Evolutionary conservation across 176 grass and related monocot genomes (phyloP), one percentile per base, ranked within the genome.

Genomic region (Juncus effusus): DNA sequence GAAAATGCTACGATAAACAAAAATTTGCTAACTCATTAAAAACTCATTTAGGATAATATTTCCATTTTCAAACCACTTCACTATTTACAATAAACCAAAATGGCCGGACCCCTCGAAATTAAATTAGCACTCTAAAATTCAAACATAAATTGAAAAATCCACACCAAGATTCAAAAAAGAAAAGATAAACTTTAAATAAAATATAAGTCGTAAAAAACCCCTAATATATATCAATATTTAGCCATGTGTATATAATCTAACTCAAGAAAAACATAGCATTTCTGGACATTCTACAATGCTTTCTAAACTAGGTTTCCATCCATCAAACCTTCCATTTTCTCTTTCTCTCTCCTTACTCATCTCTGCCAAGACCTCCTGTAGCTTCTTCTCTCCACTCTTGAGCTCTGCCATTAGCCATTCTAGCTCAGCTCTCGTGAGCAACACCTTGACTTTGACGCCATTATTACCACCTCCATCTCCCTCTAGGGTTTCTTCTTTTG

Each of bases 381-480:
- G 76, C 50, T 84, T 77, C 45, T 70, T 75, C 11, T 90, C 83
- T 74, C 87, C 87, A 72, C 38, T 72, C 63, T 87, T 90, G 78
- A 90, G 79, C 73, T 83, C 79, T 59, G 80, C 68, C 87, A 86
- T 86, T 64, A 90, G 87, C 77, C 87, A 87, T 72, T 86, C 80
- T 10, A 90, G 83, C 87, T 90, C 87, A 5, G 54, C 68, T 2
- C 87, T 58, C 45, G 80, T 83, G n/a, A 90, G 83, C 15, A 90
- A 76, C 38, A 90, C 35, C 76, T 90, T 90, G 55, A 90, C 76
- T 76, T 90, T 90, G 61, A 74, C 62, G 16, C 83, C 13, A 42
- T 40, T 14, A 16, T 0, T 3, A 3, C 59, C 11, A 7, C n/a
- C 7, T 4, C 40, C 4, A 1, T 51, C 12, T 36, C 9, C 11